Base-by-base conservation (phyloP, 1,139 yeast species). In the Barnettozyma hawaiiensis region DNA sequence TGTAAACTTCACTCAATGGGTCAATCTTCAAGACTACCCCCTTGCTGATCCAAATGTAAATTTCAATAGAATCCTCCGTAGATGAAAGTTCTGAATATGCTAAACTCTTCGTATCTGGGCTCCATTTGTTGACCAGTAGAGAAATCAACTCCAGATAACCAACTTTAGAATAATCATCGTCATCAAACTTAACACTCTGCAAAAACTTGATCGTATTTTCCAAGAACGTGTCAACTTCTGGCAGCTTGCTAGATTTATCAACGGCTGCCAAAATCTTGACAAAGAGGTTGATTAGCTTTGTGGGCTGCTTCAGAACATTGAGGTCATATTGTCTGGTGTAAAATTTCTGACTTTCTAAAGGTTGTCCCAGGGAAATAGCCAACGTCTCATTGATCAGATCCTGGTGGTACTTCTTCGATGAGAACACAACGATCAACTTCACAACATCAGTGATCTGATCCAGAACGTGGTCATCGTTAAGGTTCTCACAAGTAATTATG, bases 41-140 rank as follows among this genome's bases (percentile, higher is more conserved):
- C 59, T 86, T 89, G 23, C 80, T 66, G 6, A 79, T 62, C 96
- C 96, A 87, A 1, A 80, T 66, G 24, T 70, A 62, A 0, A 73
- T 57, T 58, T 86, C 95, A 39, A 84, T 45, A 2, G 41, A 36
- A 2, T 12, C 21, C 3, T 12, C 21, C 3, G 38, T 8, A 6
- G 39, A 23, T 4, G 40, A 39, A 23, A 51, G 19, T n/a, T 46
- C 42, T 14, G 42, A 27, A 12, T 19, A 22, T 11, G 37, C 19
- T 21, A 37, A 48, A 12, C 19, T 32, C 7, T 8, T 24, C 3
- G 33, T n/a, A 14, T 42, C 34, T 2, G 35, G 6, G 5, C 48
- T 43, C 71, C 73, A 71, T 57, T 78, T 78, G 59, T 86, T 86
- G n/a, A 75, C 63, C 20, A 81, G 45, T 26, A 85, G 58, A 3